phyloP scores from a whole-genome alignment of 129 eudicot species.

The Saussurea involucrata region DNA sequence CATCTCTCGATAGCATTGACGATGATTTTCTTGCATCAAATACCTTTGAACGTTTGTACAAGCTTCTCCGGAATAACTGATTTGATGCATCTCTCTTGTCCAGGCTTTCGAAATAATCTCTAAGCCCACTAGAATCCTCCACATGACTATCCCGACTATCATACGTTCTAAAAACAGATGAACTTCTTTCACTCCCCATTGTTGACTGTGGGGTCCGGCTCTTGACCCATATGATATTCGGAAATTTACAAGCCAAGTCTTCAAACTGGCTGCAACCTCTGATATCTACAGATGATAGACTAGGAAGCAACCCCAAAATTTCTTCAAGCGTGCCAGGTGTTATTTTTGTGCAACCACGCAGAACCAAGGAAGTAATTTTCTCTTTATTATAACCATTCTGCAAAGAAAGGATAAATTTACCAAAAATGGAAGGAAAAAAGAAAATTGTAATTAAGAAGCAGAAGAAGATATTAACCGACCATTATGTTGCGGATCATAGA shows the following conservation, averaged over 20 bases:
- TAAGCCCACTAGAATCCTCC: constrained; percentile 91
- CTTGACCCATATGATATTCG: constrained; percentile 69
- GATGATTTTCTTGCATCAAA: constrained; percentile 89
- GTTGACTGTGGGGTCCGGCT: constrained; percentile 38
- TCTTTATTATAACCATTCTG: constrained; percentile 82
- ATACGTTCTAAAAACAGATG: constrained; percentile 18
- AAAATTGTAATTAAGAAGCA: not conserved
- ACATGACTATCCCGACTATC: constrained; percentile 35
- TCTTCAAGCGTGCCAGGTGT: constrained; percentile 65
- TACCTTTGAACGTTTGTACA: constrained; percentile 87
- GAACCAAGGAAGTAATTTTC: constrained; percentile 60
- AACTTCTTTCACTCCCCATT: constrained; percentile 40
- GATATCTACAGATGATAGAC: constrained; percentile 63
- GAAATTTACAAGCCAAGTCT: constrained; percentile 59
- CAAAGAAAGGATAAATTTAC: constrained; percentile 4
- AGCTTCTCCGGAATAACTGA: constrained; percentile 78
- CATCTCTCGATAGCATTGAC: constrained; percentile 81
- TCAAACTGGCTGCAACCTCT: constrained; percentile 93
- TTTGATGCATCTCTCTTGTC: constrained; percentile 80
- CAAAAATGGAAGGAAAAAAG: not conserved
- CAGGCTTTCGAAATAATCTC: constrained; percentile 80
- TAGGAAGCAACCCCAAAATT: constrained; percentile 58
- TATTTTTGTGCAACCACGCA: constrained; percentile 75
- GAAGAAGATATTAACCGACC: constrained; percentile 36
- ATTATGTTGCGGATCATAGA: constrained; percentile 51